Evolutionary conservation across 108 stramenopile species (phyloP).

Genomic region (Nitzschia putrida): DNA sequence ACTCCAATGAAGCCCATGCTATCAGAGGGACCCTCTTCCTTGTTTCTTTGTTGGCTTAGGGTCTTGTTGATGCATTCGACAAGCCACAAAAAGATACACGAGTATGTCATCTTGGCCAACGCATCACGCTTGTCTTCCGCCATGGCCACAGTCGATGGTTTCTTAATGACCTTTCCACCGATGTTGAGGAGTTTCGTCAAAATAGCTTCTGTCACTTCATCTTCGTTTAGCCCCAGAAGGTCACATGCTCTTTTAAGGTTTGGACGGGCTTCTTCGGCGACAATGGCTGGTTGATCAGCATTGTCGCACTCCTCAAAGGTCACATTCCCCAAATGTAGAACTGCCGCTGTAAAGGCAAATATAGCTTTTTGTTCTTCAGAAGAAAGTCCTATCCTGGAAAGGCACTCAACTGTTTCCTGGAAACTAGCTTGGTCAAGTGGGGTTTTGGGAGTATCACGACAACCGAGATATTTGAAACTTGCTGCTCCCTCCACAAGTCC

Average conservation of each 20-base stretch:
- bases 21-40: not conserved
- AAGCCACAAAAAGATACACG: constrained; percentile 91
- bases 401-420: constrained; percentile 70
- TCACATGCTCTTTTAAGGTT: constrained; percentile 67
- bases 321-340: constrained; percentile 91
- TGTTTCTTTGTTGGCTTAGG: constrained; percentile 25
- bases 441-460: constrained; percentile 43
- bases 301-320: constrained; percentile 67
- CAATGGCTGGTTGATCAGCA: constrained; percentile 49
- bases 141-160: constrained; percentile 72
- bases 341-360: constrained; percentile 80
- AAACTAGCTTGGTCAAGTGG: constrained; percentile 60
- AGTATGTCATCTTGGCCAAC: constrained; percentile 91
- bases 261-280: constrained; percentile 45
- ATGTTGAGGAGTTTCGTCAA: constrained; percentile 74
- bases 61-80: constrained; percentile 83
- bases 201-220: constrained; percentile 71
- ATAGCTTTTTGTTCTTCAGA: constrained; percentile 60
- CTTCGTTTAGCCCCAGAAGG: constrained; percentile 69
- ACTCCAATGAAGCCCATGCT: constrained; percentile 85
- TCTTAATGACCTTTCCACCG: constrained; percentile 81
- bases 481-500: constrained; percentile 54
- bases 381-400: constrained; percentile 62
- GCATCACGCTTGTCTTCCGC: constrained; percentile 92
- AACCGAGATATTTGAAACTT: constrained; percentile 68